Evolutionary conservation across 805 yeast genomes (phyloP).

Genomic region (Metschnikowia koreensis): DNA sequence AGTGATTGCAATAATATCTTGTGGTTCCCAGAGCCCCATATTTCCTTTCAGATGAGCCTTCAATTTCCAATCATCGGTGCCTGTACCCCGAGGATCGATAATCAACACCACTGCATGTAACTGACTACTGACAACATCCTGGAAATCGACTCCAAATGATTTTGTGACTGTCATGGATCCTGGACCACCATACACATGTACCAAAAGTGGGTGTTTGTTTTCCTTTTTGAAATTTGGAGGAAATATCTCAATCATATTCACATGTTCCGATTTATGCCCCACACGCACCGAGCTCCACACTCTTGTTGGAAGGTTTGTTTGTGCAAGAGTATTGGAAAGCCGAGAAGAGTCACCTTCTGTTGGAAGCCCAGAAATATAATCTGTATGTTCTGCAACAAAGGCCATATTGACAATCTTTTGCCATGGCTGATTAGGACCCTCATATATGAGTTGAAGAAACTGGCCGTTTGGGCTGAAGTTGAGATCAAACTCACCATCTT

Average conservation of each 20-base stretch:
- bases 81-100: conserved; percentile 82
- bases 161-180: conserved; percentile 62
- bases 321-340: conserved; percentile 20
- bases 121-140: conserved; percentile 55
- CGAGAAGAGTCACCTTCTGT: conserved; percentile 20
- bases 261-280: conserved; percentile 31
- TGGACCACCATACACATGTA: conserved; percentile 77
- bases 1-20: conserved; percentile 57
- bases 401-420: conserved; percentile 23
- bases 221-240: conserved; percentile 55
- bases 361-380: conserved; percentile 11
- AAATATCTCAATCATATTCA: conserved; percentile 57
- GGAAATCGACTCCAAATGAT: conserved; percentile 50
- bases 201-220: conserved; percentile 58
- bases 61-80: conserved; percentile 71
- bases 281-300: conserved; percentile 32
- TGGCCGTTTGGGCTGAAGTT: conserved; percentile 24
- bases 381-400: conserved; percentile 11
- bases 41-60: conserved; percentile 53
- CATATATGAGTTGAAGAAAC: conserved; percentile 20
- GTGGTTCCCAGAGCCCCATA: conserved; percentile 75
- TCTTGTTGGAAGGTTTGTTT: conserved; percentile 52
- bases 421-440: conserved; percentile 27
- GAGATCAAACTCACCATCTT: conserved; percentile 17
- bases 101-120: conserved; percentile 60